phyloP scores from a whole-genome alignment of 163 green algal species.

The Smithsoniella earleae region DNA sequence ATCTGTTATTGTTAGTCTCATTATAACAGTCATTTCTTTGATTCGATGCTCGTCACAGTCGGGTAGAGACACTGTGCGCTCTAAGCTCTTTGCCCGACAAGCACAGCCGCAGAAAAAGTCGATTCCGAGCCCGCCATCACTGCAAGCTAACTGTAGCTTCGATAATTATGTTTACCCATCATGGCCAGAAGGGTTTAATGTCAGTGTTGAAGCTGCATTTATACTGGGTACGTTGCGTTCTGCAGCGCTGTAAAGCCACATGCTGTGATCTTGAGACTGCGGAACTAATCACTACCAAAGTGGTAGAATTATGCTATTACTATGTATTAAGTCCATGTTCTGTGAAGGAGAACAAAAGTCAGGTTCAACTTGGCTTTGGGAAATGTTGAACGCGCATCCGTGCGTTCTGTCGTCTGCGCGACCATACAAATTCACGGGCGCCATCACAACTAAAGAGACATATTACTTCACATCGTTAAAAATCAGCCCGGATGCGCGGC shows the following conservation, averaged over 20 bases:
- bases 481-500: not conserved
- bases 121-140: too few relatives aligned
- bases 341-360: conserved; percentile 22
- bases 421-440: not conserved
- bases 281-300: not conserved
- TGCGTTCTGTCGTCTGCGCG: not conserved
- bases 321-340: too few relatives aligned
- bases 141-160: too few relatives aligned
- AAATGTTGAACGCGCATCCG: conserved; percentile 11
- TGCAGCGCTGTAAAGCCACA: not conserved
- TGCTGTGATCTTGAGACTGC: not conserved
- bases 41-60: too few relatives aligned
- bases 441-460: conserved; percentile 27
- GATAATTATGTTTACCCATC: not conserved
- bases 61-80: too few relatives aligned
- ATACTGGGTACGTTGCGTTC: conserved; percentile 1
- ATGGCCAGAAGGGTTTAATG: conserved; percentile 24
- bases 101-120: too few relatives aligned
- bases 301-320: too few relatives aligned
- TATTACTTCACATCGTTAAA: conserved; percentile 17
- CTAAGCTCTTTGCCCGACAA: too few relatives aligned
- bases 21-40: too few relatives aligned
- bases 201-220: conserved; percentile 11
- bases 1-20: too few relatives aligned
- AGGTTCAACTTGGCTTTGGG: conserved; percentile 29